Conservation (phyloP, 768 basidiomycete genomes). For the Crassisporium funariophilum region DNA sequence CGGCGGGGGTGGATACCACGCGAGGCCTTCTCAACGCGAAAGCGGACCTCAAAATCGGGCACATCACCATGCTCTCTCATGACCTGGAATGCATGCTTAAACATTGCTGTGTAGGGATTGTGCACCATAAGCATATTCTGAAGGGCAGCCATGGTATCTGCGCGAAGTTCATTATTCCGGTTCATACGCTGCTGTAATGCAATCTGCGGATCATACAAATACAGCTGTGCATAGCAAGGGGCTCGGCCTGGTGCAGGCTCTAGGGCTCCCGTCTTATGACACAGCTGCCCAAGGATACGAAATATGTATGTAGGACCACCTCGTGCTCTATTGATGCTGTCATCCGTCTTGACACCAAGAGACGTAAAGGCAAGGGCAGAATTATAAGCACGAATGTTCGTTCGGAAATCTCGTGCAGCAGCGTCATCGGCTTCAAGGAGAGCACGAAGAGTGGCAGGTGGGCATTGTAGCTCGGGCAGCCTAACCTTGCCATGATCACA, state of each 20-base stretch:
- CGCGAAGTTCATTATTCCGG: constrained; percentile 2
- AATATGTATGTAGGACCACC: constrained; percentile 16
- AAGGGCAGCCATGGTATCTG: constrained; percentile 4
- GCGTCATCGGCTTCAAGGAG: constrained; percentile 16
- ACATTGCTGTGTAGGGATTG: constrained; percentile 9
- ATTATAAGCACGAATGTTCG: constrained; percentile 7
- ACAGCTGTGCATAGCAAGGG: constrained; percentile 19
- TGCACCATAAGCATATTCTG: constrained; percentile 11
- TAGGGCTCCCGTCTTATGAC: constrained; percentile 11
- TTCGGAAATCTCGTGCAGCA: constrained; percentile 20
- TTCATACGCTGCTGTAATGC: constrained; percentile 8
- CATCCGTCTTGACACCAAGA: neutral
- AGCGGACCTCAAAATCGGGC: constrained; percentile 12
- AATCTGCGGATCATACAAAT: constrained; percentile 13
- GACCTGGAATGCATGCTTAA: constrained; percentile 13
- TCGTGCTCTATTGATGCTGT: constrained; percentile 2
- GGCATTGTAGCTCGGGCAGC: constrained; percentile 17
- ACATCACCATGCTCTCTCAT: constrained; percentile 5
- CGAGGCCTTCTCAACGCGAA: constrained; percentile 8
- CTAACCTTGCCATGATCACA: constrained; percentile 33
- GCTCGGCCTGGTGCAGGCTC: neutral
- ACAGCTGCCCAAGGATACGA: constrained; percentile 16
- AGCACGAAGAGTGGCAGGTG: constrained; percentile 19
- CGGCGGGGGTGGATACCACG: constrained; percentile 28
- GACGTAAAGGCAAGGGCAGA: constrained; percentile 16